Conservation (phyloP, 2,329 filamentous ascomycete genomes). For the Apiospora marii region DNA sequence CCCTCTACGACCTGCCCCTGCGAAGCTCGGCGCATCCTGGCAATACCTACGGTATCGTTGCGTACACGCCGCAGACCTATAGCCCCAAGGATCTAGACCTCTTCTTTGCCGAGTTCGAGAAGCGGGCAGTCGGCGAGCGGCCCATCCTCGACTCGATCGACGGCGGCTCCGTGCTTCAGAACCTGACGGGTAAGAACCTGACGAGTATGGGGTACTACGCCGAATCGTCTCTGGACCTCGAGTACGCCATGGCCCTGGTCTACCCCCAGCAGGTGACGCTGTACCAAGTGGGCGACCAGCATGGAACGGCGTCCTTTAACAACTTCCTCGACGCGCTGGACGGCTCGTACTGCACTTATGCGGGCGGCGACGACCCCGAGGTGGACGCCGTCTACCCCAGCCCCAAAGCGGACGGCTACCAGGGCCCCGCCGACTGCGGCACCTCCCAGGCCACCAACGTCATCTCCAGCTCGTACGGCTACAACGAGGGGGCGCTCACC, state of each 20-base stretch:
- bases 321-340: constrained; percentile 54
- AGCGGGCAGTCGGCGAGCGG: constrained; percentile 37
- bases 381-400: constrained; percentile 56
- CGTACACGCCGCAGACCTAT: constrained; percentile 42
- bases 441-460: constrained; percentile 55
- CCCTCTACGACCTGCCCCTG: constrained; percentile 9
- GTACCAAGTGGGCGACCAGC: constrained; percentile 28
- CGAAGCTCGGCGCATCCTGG: constrained; percentile 39
- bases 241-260: constrained; percentile 44
- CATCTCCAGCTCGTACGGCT: constrained; percentile 56
- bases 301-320: constrained; percentile 38
- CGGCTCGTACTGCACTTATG: constrained; percentile 55
- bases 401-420: constrained; percentile 49
- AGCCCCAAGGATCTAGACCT: constrained; percentile 41
- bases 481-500: constrained; percentile 53
- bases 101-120: constrained; percentile 35
- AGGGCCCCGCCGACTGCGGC: constrained; percentile 36
- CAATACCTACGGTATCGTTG: constrained; percentile 28
- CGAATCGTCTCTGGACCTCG: constrained; percentile 41
- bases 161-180: constrained; percentile 27
- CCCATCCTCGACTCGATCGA: constrained; percentile 40
- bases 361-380: constrained; percentile 45
- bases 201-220: constrained; percentile 44
- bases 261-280: constrained; percentile 48
- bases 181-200: constrained; percentile 23